Percentiles rank a stretch among this genome's conserved stretches.
Conservation (phyloP, 1,139 yeast genomes). For the Debaryomyces psychrophilus region DNA sequence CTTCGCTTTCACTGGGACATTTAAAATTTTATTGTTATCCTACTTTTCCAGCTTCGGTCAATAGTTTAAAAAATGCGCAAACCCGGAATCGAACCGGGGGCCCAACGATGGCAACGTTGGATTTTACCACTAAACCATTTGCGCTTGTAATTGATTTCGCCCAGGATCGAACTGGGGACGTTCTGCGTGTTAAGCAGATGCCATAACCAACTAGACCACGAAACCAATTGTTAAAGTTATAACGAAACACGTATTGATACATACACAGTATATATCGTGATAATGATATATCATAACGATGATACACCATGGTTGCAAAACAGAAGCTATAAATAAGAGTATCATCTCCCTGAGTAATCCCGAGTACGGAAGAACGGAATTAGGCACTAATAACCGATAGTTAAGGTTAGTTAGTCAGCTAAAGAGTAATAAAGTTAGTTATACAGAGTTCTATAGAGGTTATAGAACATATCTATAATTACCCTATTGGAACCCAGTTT, state of each 20-base stretch:
- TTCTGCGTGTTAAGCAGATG: conserved; percentile 99
- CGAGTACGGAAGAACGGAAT: too few species aligned
- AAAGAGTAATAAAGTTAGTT: too few species aligned
- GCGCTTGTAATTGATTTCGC: conserved; percentile 68
- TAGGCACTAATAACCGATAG: too few species aligned
- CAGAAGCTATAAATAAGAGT: background rate
- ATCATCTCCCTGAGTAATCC: background rate
- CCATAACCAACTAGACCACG: conserved; percentile 99
- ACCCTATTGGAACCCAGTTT: too few species aligned
- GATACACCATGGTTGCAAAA: background rate
- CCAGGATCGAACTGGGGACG: conserved; percentile 99
- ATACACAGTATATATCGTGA: background rate
- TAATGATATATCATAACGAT: background rate
- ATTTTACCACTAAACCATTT: conserved; percentile 19
- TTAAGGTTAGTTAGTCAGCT: too few species aligned
- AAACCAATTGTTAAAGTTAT: conserved; percentile 27
- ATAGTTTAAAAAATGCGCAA: conserved; percentile 14
- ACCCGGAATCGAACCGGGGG: conserved; percentile 21
- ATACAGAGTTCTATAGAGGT: too few species aligned
- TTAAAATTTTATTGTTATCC: background rate
- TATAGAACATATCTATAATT: too few species aligned
- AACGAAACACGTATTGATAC: background rate
- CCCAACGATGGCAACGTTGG: conserved; percentile 19
- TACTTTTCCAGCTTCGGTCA: too few species aligned
- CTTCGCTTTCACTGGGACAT: too few species aligned